phyloP scores from a whole-genome alignment of 345 rosid species.

The Sisymbrium irio region DNA sequence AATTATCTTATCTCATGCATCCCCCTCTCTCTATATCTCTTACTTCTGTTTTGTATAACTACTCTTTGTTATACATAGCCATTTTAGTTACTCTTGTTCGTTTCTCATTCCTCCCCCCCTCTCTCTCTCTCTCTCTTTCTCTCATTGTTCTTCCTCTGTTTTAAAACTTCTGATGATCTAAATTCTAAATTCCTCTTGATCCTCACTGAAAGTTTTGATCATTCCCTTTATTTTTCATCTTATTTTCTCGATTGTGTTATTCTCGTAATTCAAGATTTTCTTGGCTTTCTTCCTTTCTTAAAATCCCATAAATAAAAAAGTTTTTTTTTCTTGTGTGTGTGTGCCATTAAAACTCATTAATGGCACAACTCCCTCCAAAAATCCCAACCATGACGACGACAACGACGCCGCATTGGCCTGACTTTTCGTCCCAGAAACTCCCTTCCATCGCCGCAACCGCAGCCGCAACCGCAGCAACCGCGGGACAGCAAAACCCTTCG shows the following conservation, averaged over 20 bases:
- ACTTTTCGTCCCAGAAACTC: constrained; percentile 47
- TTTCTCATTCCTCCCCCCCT: constrained; percentile 23
- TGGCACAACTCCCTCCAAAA: constrained; percentile 69
- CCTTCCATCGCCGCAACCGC: constrained; percentile 34
- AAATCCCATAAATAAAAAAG: neutral
- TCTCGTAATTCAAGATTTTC: neutral
- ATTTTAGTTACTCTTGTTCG: constrained; percentile 34
- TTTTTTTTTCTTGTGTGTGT: neutral
- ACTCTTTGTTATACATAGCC: constrained; percentile 40
- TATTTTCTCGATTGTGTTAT: constrained; percentile 1
- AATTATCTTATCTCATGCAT: constrained; percentile 30
- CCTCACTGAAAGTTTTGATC: constrained; percentile 5
- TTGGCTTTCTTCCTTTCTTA: neutral
- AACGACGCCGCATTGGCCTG: constrained; percentile 51
- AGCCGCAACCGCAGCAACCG: constrained; percentile 18
- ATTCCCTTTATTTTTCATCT: neutral
- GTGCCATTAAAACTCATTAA: constrained; percentile 20
- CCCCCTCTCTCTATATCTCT: constrained; percentile 12
- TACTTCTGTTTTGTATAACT: constrained; percentile 35
- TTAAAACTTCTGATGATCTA: constrained; percentile 1
- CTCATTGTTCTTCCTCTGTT: constrained; percentile 16
- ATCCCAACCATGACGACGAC: constrained; percentile 44
- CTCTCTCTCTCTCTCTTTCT: too few species aligned
- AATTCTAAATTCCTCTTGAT: neutral
- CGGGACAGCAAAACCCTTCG: constrained; percentile 38